These are phyloP conservation scores for Arachnopeziza araneosa DNA, from an alignment of 2,329 filamentous ascomycete genomes.

Conservation along the genomic window DNA sequence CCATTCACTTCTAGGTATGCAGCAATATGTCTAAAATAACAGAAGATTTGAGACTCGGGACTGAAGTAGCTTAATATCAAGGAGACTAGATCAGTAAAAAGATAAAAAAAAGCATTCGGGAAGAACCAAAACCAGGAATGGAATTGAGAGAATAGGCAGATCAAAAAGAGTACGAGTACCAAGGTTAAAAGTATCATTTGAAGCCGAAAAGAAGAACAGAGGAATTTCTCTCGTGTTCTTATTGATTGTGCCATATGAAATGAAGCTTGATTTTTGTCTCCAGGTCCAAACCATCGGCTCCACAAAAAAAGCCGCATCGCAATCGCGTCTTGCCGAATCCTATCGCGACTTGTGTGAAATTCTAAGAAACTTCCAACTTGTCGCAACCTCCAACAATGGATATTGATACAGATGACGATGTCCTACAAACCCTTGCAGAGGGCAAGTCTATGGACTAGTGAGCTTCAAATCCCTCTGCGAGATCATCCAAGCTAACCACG, in stretches of 20 bases:
- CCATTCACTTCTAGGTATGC: too few relatives aligned
- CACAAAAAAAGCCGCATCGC: not conserved
- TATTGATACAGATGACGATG: conserved; percentile 44
- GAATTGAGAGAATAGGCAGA: too few relatives aligned
- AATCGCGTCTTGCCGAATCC: not conserved
- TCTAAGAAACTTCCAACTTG: conserved; percentile 13
- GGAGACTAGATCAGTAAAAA: too few relatives aligned
- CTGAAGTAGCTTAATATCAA: too few relatives aligned
- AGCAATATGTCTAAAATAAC: too few relatives aligned
- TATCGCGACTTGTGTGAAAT: not conserved
- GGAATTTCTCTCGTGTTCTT: too few relatives aligned
- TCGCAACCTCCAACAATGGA: conserved; percentile 43
- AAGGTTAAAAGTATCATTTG: too few relatives aligned
- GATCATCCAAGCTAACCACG: conserved; percentile 15
- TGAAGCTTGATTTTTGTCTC: not conserved
- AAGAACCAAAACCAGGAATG: too few relatives aligned
- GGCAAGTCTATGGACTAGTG: conserved; percentile 53
- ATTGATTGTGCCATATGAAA: not conserved
- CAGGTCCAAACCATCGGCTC: not conserved
- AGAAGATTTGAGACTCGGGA: too few relatives aligned
- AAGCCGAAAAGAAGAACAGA: too few relatives aligned
- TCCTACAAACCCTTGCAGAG: conserved; percentile 38
- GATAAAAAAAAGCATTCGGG: too few relatives aligned
- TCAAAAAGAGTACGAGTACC: too few relatives aligned
- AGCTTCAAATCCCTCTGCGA: conserved; percentile 25